These are phyloP conservation scores for Paecilomyces formosus DNA, from an alignment of 2,329 filamentous ascomycete species.

Conservation along the genomic window DNA sequence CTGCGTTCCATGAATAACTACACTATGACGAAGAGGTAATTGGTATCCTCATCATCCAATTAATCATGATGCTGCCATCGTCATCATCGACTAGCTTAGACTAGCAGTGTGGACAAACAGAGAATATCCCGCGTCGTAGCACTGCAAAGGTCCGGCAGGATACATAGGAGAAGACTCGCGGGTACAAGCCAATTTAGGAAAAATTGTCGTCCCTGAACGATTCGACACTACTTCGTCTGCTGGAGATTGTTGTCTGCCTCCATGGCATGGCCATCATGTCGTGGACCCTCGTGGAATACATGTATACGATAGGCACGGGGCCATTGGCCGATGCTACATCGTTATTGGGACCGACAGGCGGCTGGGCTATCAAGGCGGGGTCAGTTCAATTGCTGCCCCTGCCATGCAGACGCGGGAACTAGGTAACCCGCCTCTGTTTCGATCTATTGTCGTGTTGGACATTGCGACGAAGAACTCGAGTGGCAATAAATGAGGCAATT, in stretches of 20 bases:
- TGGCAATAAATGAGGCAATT: neutral
- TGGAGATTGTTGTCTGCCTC: neutral
- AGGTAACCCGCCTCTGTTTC: neutral
- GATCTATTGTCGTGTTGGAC: neutral
- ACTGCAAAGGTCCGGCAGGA: neutral
- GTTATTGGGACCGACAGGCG: neutral
- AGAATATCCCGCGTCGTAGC: neutral
- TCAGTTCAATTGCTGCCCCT: neutral
- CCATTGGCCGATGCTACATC: neutral
- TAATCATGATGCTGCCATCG: neutral
- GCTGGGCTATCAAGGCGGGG: neutral
- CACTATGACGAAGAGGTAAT: no score
- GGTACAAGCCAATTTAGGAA: neutral
- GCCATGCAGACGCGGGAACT: neutral
- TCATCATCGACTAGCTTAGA: neutral
- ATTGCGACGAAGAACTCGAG: neutral
- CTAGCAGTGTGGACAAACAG: neutral
- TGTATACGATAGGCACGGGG: neutral
- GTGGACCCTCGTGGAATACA: neutral
- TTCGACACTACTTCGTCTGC: neutral
- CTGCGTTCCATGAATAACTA: no score
- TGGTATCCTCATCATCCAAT: no score
- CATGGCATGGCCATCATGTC: neutral
- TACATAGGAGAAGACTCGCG: neutral
- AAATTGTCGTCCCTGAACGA: neutral